These are phyloP conservation scores for Ormosia semicastrata DNA, from an alignment of 306 rosid species.

Conservation along the genomic window DNA sequence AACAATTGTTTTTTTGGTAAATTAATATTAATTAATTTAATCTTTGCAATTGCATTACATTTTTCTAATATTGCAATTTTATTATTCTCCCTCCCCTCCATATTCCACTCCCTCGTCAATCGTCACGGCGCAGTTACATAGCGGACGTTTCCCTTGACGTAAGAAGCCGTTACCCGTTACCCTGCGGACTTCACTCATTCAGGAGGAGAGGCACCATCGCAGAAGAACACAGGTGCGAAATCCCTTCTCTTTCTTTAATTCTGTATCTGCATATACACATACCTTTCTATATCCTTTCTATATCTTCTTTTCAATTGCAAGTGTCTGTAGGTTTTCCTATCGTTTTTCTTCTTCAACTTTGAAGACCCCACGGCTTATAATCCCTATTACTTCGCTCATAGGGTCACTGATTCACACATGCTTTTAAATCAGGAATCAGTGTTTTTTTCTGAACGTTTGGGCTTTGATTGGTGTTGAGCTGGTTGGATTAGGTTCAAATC, in stretches of 20 bases:
- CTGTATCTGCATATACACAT: background rate
- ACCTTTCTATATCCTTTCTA: background rate
- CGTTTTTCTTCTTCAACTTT: conserved; percentile 17
- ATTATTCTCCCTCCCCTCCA: background rate
- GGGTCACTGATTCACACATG: background rate
- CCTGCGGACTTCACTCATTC: conserved; percentile 56
- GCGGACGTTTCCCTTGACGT: conserved; percentile 32
- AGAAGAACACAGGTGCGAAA: conserved; percentile 19
- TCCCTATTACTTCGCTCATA: no score
- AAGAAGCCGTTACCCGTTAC: conserved; percentile 40
- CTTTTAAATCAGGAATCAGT: background rate
- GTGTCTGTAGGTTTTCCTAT: conserved; percentile 42
- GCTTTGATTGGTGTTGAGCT: conserved; percentile 27
- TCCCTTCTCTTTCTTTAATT: background rate
- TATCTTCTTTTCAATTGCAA: conserved; percentile 9
- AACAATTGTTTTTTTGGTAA: no score
- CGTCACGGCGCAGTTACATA: conserved; percentile 53
- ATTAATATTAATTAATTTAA: no score
- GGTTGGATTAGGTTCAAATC: conserved; percentile 11
- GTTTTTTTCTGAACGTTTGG: background rate
- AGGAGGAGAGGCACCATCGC: conserved; percentile 19
- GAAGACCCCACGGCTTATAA: conserved; percentile 22
- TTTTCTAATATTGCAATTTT: background rate
- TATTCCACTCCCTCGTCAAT: background rate
- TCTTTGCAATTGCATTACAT: background rate